Evolutionary conservation across 129 eudicot genomes (phyloP).

Genomic region (Gnaphalium uliginosum): DNA sequence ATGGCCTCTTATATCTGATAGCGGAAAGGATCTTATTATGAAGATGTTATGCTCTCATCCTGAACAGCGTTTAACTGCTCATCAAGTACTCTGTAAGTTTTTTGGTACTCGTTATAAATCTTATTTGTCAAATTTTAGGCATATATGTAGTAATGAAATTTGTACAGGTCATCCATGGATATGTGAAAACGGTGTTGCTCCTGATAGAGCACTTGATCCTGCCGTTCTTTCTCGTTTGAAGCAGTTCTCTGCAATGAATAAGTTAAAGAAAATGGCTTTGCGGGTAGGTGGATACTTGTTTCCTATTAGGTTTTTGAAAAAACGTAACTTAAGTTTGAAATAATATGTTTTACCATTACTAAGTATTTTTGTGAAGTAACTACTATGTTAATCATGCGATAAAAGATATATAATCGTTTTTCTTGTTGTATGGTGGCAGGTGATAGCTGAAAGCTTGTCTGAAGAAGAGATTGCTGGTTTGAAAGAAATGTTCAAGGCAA

Average conservation of each 20-base stretch:
- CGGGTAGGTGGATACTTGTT: slow-evolving; percentile 57
- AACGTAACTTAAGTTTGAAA: neutral
- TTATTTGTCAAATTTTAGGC: neutral
- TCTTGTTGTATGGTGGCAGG: slow-evolving; percentile 37
- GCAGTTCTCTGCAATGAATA: slow-evolving; percentile 95
- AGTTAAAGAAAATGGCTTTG: slow-evolving; percentile 94
- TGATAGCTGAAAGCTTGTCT: slow-evolving; percentile 91
- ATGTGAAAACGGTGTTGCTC: slow-evolving; percentile 96
- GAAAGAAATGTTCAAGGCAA: slow-evolving; percentile 80
- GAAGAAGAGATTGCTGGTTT: slow-evolving; percentile 92
- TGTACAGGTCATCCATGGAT: slow-evolving; percentile 52
- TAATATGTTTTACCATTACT: neutral
- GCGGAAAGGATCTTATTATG: slow-evolving; percentile 84
- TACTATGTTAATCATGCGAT: slow-evolving; percentile 71
- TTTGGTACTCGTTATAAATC: neutral
- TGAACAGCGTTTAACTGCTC: slow-evolving; percentile 79
- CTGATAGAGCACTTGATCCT: slow-evolving; percentile 89
- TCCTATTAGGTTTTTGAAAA: neutral
- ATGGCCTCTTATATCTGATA: slow-evolving; percentile 87
- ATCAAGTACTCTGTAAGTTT: slow-evolving; percentile 83
- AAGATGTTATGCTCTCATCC: slow-evolving; percentile 82
- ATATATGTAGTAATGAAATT: slow-evolving; percentile 6
- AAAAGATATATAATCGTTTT: slow-evolving; percentile 16
- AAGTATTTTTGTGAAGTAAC: neutral
- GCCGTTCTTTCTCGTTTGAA: slow-evolving; percentile 98